These are phyloP conservation scores for Aspergillus arachidicola DNA, from an alignment of 2,329 filamentous ascomycete species.

Conservation along the genomic window DNA sequence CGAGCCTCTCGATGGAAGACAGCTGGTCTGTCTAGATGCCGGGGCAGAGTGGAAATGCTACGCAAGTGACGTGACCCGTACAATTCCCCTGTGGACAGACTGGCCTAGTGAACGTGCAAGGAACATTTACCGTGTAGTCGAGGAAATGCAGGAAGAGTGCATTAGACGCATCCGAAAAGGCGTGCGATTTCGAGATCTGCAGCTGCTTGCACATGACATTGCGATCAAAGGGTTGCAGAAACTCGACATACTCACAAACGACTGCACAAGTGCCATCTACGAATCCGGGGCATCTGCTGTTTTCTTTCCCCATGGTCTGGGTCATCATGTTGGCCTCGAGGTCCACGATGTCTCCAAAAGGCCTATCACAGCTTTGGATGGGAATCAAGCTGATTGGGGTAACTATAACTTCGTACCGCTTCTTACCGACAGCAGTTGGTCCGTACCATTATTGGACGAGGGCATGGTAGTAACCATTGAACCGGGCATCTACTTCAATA, in stretches of 20 bases:
- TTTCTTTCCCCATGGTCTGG: conserved; percentile 53
- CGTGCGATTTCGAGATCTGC: conserved; percentile 78
- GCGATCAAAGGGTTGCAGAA: conserved; percentile 77
- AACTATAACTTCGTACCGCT: background rate
- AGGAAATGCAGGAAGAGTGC: conserved; percentile 81
- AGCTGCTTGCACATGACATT: conserved; percentile 76
- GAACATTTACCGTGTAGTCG: conserved; percentile 79
- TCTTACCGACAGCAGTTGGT: conserved; percentile 20
- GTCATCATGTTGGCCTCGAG: conserved; percentile 59
- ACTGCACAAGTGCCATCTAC: conserved; percentile 55
- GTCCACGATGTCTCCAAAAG: conserved; percentile 47
- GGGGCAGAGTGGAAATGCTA: conserved; percentile 77
- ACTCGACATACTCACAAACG: conserved; percentile 72
- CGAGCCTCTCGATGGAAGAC: conserved; percentile 67
- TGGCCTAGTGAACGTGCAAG: conserved; percentile 64
- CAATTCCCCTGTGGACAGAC: conserved; percentile 76
- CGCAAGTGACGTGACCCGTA: conserved; percentile 75
- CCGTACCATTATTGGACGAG: conserved; percentile 46
- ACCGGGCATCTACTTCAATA: conserved; percentile 53
- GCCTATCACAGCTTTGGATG: conserved; percentile 34
- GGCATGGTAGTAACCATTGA: conserved; percentile 61
- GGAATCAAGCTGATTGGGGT: background rate
- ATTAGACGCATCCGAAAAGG: conserved; percentile 73
- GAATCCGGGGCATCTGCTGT: conserved; percentile 40
- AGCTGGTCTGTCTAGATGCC: conserved; percentile 81